Percentiles rank a stretch among this genome's conserved stretches.
These are phyloP conservation scores for Xylaria sp. DNA, from an alignment of 495 filamentous ascomycete species.

Conservation along the genomic window DNA sequence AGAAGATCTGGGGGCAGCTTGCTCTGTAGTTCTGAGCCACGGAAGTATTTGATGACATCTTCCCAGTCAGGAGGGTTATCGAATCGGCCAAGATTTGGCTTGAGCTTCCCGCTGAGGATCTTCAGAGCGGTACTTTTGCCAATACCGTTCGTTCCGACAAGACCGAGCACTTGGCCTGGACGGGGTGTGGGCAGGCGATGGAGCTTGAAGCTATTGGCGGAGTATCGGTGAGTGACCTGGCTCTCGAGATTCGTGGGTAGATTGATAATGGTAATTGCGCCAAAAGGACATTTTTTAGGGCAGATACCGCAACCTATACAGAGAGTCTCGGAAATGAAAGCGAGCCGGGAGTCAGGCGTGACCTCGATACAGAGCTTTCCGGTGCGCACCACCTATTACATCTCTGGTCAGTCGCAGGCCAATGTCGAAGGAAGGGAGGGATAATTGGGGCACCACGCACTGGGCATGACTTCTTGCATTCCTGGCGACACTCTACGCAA, in stretches of 20 bases:
- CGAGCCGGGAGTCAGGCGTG: constrained; percentile 85
- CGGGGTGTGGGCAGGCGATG: constrained; percentile 94
- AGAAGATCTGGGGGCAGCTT: constrained; percentile 41
- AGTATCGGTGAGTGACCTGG: constrained; percentile 97
- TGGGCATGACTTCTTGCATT: constrained; percentile 99
- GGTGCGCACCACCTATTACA: constrained; percentile 73
- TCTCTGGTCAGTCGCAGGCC: constrained; percentile 26
- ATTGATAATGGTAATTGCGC: constrained; percentile 99
- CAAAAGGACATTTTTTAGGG: constrained; percentile 98
- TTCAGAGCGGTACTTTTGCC: constrained; percentile 98
- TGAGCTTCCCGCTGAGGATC: constrained; percentile 96
- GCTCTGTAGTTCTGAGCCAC: constrained; percentile 97
- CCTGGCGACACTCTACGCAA: constrained; percentile 87
- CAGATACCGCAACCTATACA: constrained; percentile 99
- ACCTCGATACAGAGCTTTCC: constrained; percentile 99
- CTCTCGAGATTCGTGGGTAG: constrained; percentile 97
- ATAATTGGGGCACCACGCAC: constrained; percentile 40
- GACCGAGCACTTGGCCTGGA: constrained; percentile 93
- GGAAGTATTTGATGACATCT: constrained; percentile 97
- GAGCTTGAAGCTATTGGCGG: constrained; percentile 99
- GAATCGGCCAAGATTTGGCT: constrained; percentile 94
- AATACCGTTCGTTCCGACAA: constrained; percentile 99
- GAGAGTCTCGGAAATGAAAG: constrained; percentile 94
- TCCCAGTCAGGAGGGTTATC: constrained; percentile 99
- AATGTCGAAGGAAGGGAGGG: neutral